Percentiles rank a stretch among this genome's conserved stretches.
These are phyloP conservation scores for Pichia exigua DNA, from an alignment of 805 yeast genomes.

Conservation along the genomic window DNA sequence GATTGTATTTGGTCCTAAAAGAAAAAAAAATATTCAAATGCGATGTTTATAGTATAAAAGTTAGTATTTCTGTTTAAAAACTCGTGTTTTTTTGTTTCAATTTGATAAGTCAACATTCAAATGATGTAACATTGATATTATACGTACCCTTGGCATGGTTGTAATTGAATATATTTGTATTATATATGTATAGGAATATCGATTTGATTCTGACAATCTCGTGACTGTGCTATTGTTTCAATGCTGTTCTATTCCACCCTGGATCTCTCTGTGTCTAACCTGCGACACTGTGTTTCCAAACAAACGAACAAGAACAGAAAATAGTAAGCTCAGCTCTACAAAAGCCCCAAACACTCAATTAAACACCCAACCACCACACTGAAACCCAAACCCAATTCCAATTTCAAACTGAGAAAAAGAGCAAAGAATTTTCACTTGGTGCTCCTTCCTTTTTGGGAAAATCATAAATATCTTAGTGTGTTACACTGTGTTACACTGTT, in stretches of 20 bases:
- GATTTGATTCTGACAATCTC: background rate
- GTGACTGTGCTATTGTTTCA: background rate
- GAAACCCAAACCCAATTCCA: background rate
- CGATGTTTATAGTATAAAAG: background rate
- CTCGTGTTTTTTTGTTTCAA: too few relatives aligned
- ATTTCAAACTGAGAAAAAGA: background rate
- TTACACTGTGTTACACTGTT: background rate
- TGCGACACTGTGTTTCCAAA: background rate
- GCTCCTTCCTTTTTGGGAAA: constrained; percentile 17
- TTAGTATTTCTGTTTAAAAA: background rate
- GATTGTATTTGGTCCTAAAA: background rate
- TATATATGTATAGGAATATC: background rate
- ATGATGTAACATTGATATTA: background rate
- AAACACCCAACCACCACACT: background rate
- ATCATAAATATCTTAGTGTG: constrained; percentile 13
- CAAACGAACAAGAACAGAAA: background rate
- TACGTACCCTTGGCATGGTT: background rate
- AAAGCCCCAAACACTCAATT: background rate
- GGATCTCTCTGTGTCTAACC: background rate
- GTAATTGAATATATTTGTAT: background rate
- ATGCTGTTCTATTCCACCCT: background rate
- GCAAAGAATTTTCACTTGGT: constrained; percentile 10
- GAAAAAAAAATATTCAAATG: background rate
- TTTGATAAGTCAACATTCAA: too few relatives aligned
- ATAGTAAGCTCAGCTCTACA: background rate